Evolutionary conservation across 2,329 filamentous ascomycete species (phyloP).

Genomic region (Colletotrichum sublineola): DNA sequence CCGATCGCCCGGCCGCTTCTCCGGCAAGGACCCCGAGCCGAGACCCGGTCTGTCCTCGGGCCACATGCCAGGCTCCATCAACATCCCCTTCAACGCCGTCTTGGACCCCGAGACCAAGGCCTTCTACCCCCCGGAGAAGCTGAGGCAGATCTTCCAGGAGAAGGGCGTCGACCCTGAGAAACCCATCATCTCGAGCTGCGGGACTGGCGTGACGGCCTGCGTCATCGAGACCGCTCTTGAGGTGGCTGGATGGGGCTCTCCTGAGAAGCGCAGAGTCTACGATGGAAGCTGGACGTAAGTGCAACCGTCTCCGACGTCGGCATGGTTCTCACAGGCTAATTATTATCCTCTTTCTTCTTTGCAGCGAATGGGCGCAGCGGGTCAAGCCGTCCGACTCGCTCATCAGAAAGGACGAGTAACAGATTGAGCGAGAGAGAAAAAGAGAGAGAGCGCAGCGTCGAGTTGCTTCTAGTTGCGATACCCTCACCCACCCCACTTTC

Average conservation of each 20-base stretch:
- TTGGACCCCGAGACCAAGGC: slow-evolving; percentile 88
- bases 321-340: slow-evolving; percentile 8
- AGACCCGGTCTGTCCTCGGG: slow-evolving; percentile 88
- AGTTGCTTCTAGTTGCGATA: slow-evolving; percentile 44
- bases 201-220: slow-evolving; percentile 93
- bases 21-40: slow-evolving; percentile 87
- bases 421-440: slow-evolving; percentile 11
- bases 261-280: slow-evolving; percentile 81
- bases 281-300: slow-evolving; percentile 98
- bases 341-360: slow-evolving; percentile 21
- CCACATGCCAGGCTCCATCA: slow-evolving; percentile 91
- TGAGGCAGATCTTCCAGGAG: slow-evolving; percentile 81
- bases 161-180: slow-evolving; percentile 83
- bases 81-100: slow-evolving; percentile 82
- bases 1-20: slow-evolving; percentile 82
- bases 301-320: not conserved
- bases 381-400: slow-evolving; percentile 72
- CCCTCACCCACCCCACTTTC: slow-evolving; percentile 44
- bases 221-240: slow-evolving; percentile 89
- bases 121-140: slow-evolving; percentile 77
- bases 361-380: slow-evolving; percentile 76
- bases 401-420: slow-evolving; percentile 66
- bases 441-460: slow-evolving; percentile 21
- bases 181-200: slow-evolving; percentile 89
- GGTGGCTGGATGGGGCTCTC: slow-evolving; percentile 79